phyloP scores from a whole-genome alignment of 192 early-diverging fungal species.

The Gorgonomyces haynaldii region DNA sequence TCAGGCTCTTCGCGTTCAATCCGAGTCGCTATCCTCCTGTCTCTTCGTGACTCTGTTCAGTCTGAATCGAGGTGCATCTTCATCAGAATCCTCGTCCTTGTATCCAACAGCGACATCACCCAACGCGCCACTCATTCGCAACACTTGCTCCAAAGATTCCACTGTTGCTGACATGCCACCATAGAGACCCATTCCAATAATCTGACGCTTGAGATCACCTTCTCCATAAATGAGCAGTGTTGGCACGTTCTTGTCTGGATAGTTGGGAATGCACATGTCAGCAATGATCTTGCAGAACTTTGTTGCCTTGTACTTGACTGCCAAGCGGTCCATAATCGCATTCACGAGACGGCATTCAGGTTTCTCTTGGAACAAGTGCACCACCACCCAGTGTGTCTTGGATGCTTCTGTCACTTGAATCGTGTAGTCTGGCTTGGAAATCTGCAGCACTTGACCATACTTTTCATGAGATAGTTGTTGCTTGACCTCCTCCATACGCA shows the following conservation, averaged over 20 bases:
- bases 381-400: conserved; percentile 56
- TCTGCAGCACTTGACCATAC: conserved; percentile 74
- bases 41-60: conserved; percentile 12
- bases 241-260: conserved; percentile 75
- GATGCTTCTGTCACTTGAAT: conserved; percentile 83
- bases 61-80: too few species aligned
- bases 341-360: conserved; percentile 80
- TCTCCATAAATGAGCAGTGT: conserved; percentile 86
- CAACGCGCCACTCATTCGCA: conserved; percentile 16
- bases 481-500: conserved; percentile 79
- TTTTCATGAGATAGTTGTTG: conserved; percentile 56
- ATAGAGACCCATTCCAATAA: conserved; percentile 67
- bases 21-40: conserved; percentile 8
- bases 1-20: conserved; percentile 30
- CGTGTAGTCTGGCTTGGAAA: conserved; percentile 88
- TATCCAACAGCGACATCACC: conserved; percentile 19
- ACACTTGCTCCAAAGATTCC: conserved; percentile 31
- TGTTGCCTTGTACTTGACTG: conserved; percentile 62
- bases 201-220: conserved; percentile 73
- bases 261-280: conserved; percentile 89
- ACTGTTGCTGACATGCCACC: conserved; percentile 72
- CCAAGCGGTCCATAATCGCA: conserved; percentile 58
- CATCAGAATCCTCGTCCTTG: conserved; percentile 17
- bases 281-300: conserved; percentile 93
- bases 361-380: conserved; percentile 35